phyloP scores from a whole-genome alignment of 2,329 filamentous ascomycete genomes.

The Graphilbum sp. region DNA sequence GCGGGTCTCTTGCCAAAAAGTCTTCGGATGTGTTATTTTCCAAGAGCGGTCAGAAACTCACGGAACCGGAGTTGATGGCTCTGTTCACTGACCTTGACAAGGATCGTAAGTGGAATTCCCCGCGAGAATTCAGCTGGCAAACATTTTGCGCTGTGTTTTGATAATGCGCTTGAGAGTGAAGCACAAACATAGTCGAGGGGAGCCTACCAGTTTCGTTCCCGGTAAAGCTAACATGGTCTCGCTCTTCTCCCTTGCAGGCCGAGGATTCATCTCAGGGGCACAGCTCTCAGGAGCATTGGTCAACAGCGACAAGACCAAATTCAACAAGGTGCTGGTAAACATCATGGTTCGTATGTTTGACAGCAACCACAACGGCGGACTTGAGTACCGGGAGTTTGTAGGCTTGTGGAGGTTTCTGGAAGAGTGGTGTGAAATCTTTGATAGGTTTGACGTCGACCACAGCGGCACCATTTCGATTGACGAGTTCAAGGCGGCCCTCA shows the following conservation, averaged over 20 bases:
- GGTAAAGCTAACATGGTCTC: too few relatives aligned
- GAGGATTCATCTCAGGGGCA: conserved; percentile 66
- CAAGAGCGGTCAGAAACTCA: conserved; percentile 41
- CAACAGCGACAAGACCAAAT: conserved; percentile 87
- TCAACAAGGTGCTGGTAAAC: conserved; percentile 82
- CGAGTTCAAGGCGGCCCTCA: conserved; percentile 81
- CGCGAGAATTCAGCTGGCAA: too few relatives aligned
- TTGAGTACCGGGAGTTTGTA: conserved; percentile 92
- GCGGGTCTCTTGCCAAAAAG: too few relatives aligned
- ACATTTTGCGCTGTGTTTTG: too few relatives aligned
- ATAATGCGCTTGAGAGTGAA: too few relatives aligned
- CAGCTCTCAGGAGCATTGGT: conserved; percentile 84
- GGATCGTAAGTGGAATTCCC: conserved; percentile 39
- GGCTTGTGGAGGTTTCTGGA: conserved; percentile 92
- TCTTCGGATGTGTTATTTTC: conserved; percentile 1
- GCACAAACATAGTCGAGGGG: too few relatives aligned
- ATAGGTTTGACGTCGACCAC: conserved; percentile 80
- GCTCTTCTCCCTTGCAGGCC: conserved; percentile 41
- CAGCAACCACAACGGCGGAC: conserved; percentile 71
- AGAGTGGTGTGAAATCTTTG: conserved; percentile 86
- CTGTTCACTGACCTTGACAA: conserved; percentile 88
- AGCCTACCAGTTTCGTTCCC: too few relatives aligned
- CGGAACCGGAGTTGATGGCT: conserved; percentile 42
- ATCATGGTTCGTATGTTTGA: conserved; percentile 99
- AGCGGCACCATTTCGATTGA: conserved; percentile 71